Conservation (phyloP, 192 early-diverging fungal genomes). For the Backusella westeae region DNA sequence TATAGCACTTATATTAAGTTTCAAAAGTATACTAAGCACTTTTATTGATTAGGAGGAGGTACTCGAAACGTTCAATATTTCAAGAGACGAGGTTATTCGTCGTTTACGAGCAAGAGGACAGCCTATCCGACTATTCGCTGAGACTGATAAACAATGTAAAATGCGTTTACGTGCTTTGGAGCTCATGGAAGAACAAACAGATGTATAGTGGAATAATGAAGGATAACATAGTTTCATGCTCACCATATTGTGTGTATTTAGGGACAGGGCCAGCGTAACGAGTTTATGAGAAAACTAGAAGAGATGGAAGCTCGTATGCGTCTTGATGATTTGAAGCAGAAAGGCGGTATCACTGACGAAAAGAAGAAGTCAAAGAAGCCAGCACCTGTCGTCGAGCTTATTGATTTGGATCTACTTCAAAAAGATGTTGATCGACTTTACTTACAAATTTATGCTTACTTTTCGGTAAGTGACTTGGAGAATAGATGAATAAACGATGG, state of each 20-base stretch:
- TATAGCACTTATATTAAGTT: neutral
- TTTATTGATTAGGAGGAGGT: slow-evolving; percentile 11
- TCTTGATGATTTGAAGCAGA: slow-evolving; percentile 67
- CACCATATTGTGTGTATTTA: neutral
- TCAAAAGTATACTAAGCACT: neutral
- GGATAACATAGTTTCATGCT: neutral
- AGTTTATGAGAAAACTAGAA: slow-evolving; percentile 82
- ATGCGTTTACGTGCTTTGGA: slow-evolving; percentile 80
- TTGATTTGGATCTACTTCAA: slow-evolving; percentile 72
- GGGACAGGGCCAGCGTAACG: slow-evolving; percentile 81
- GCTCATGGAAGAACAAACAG: slow-evolving; percentile 74
- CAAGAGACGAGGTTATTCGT: slow-evolving; percentile 72
- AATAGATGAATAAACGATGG: neutral
- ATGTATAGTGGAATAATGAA: slow-evolving; percentile 20
- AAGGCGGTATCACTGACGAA: slow-evolving; percentile 46
- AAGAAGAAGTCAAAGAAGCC: slow-evolving; percentile 47
- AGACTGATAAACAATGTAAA: slow-evolving; percentile 77
- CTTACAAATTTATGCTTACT: slow-evolving; percentile 77
- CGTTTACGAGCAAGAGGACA: slow-evolving; percentile 84
- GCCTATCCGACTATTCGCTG: slow-evolving; percentile 92
- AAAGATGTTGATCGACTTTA: slow-evolving; percentile 73
- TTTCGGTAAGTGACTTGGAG: slow-evolving; percentile 50
- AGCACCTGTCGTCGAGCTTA: slow-evolving; percentile 55
- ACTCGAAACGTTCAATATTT: slow-evolving; percentile 53
- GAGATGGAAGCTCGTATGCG: slow-evolving; percentile 79